Evolutionary conservation across 768 basidiomycete genomes (phyloP).

Genomic region (Amanita subjunquillea): DNA sequence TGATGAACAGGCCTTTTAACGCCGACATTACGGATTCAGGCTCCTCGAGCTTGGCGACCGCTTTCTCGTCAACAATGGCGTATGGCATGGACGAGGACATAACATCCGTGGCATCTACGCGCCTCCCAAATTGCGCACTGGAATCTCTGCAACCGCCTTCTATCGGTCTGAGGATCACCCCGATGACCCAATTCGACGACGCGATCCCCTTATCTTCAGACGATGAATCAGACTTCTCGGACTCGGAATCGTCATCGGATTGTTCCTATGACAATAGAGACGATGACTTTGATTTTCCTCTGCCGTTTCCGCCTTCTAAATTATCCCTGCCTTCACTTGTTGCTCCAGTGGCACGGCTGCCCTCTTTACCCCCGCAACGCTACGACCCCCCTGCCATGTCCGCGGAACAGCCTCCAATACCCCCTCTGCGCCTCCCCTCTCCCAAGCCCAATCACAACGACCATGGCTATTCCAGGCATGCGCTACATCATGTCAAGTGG

Average conservation of each 20-base stretch:
- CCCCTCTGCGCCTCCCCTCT: conserved; percentile 13
- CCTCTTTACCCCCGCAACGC: conserved; percentile 4
- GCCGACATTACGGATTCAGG: neutral
- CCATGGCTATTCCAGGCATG: conserved; percentile 55
- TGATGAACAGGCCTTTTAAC: neutral
- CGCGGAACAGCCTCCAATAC: conserved; percentile 1
- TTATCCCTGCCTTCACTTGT: neutral
- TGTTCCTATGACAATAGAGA: neutral
- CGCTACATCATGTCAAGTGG: conserved; percentile 47
- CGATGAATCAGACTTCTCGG: conserved; percentile 3
- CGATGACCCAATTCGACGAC: neutral
- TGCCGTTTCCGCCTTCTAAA: conserved; percentile 1
- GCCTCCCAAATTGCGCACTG: neutral
- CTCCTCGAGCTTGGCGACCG: neutral
- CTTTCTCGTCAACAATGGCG: neutral
- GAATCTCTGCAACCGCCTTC: neutral
- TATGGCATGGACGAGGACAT: conserved; percentile 2
- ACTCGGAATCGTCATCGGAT: conserved; percentile 1
- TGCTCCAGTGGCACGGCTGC: conserved; percentile 1
- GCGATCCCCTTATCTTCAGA: neutral
- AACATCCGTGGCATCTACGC: neutral
- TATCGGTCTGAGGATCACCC: neutral
- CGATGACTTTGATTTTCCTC: conserved; percentile 7
- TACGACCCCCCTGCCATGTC: neutral
- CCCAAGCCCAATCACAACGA: conserved; percentile 36